Evolutionary conservation across 202 grass and related monocot genomes (phyloP).

Genomic region (Schoenoplectus tabernaemontani): DNA sequence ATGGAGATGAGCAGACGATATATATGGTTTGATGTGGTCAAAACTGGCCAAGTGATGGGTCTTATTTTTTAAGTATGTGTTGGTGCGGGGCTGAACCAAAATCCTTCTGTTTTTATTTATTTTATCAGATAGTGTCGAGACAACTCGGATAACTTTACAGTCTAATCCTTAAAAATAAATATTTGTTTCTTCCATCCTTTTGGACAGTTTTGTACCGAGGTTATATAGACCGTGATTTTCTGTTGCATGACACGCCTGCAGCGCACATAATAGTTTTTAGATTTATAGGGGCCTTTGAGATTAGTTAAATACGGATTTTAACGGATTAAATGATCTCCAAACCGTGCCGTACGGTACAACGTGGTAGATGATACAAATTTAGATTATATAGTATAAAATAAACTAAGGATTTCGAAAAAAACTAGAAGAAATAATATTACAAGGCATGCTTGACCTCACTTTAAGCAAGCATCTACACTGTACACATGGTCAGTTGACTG

Average conservation of each 20-base stretch:
- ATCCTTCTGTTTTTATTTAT: too few relatives aligned
- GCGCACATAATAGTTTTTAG: too few relatives aligned
- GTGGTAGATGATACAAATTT: too few relatives aligned
- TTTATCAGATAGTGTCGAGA: too few relatives aligned
- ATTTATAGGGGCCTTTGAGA: too few relatives aligned
- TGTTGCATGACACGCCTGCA: too few relatives aligned
- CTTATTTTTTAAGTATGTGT: slow-evolving; percentile 12
- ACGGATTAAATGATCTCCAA: too few relatives aligned
- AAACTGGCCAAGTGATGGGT: slow-evolving; percentile 8
- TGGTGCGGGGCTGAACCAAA: neutral
- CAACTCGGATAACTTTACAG: slow-evolving; percentile 1
- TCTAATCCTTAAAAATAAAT: neutral
- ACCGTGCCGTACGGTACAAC: too few relatives aligned
- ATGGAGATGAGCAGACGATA: slow-evolving; percentile 16
- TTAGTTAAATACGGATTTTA: too few relatives aligned
- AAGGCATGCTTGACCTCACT: slow-evolving; percentile 13
- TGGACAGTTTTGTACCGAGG: neutral
- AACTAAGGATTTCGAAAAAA: neutral
- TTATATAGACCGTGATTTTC: too few relatives aligned
- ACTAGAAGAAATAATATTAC: neutral
- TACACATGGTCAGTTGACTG: slow-evolving; percentile 16
- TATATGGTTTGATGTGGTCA: neutral
- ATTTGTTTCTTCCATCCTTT: neutral
- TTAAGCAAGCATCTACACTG: slow-evolving; percentile 22
- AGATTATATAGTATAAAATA: neutral